A percentile compares a stretch with the other conserved stretches of the same genome.
Evolutionary conservation across 2,329 filamentous ascomycete species (phyloP).

Genomic region (Mycosphaerella arachidis): DNA sequence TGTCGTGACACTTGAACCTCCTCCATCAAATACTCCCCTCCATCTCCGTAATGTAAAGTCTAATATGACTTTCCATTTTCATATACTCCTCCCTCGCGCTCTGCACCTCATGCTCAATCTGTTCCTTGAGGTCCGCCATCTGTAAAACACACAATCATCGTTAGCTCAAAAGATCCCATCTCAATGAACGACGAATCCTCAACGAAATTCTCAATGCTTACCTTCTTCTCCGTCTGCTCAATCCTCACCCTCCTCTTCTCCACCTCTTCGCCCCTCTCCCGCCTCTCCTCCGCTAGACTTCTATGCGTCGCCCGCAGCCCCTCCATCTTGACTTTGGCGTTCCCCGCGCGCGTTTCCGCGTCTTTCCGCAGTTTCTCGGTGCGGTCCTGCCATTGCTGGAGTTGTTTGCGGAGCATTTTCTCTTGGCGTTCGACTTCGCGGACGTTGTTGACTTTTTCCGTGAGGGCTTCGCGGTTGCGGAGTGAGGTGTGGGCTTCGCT

Average conservation of each 20-base stretch:
- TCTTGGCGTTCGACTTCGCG: constrained; percentile 88
- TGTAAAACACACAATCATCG: constrained; percentile 35
- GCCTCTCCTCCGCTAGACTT: constrained; percentile 76
- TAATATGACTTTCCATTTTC: constrained; percentile 96
- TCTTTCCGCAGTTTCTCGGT: constrained; percentile 79
- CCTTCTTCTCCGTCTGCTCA: constrained; percentile 98
- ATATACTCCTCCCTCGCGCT: constrained; percentile 88
- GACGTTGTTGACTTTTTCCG: constrained; percentile 82
- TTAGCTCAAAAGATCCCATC: constrained; percentile 20
- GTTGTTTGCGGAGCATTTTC: constrained; percentile 73
- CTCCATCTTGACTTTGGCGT: constrained; percentile 85
- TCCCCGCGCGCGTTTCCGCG: constrained; percentile 73
- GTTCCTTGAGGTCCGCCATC: constrained; percentile 98
- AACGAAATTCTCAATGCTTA: constrained; percentile 38
- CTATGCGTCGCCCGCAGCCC: constrained; percentile 76
- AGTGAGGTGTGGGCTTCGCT: constrained; percentile 78
- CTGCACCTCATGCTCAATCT: constrained; percentile 91
- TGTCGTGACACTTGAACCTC: too few species aligned
- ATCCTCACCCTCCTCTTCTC: constrained; percentile 89
- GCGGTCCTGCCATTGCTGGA: constrained; percentile 79
- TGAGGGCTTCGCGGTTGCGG: constrained; percentile 78
- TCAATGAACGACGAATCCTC: too few species aligned
- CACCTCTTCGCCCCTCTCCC: constrained; percentile 84
- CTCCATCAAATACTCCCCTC: constrained; percentile 66
- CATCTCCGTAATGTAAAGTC: constrained; percentile 98